Base-by-base conservation (phyloP, 2,329 filamentous ascomycete genomes). In the Dactylellina cionopaga region DNA sequence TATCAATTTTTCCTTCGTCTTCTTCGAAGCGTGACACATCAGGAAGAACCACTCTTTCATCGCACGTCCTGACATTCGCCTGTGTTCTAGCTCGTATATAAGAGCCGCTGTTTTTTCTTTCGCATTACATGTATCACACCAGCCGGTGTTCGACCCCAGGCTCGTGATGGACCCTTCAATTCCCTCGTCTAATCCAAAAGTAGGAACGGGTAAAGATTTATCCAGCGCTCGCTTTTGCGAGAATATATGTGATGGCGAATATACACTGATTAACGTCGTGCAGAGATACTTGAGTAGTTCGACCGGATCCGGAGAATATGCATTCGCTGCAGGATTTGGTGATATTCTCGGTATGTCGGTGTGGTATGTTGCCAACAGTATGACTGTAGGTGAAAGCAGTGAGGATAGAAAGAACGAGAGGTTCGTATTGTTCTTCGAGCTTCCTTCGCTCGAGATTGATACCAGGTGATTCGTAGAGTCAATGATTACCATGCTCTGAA, bases 331-430 rank as follows among this genome's bases (percentile, higher is more conserved):
- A 10, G 79, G 75, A n/a, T 62, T 22, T 11, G 79, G 75, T 3
- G 79, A 80, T 59, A 82, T 76, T 24, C 87, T 80, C 0, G 92
- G 90, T 2, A 94, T 85, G 80, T 98, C 94, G 56, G 85, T 83
- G 82, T 98, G 95, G 80, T 96, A 96, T 69, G 90, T 86, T 43
- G 88, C 89, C 5, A 97, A 83, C 41, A 97, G 84, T 4, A 91
- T 92, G 33, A 89, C 86, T 27, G 83, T 79, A 0, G 91, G 89
- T 1, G 85, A 84, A 76, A 92, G 86, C 66, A 89, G 84, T 64
- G 86, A 87, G 22, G 88, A 90, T 54, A 95, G 88, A 78, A 92
- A 92, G 64, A 84, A 82, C 11, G 88, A 86, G 7, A 72, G 59
- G 22, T 44, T 55, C 37, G 46, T 55, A 31, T 41, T 65, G 22